Conservation (phyloP, 2,329 filamentous ascomycete genomes). For the Nothopassalora personata region DNA sequence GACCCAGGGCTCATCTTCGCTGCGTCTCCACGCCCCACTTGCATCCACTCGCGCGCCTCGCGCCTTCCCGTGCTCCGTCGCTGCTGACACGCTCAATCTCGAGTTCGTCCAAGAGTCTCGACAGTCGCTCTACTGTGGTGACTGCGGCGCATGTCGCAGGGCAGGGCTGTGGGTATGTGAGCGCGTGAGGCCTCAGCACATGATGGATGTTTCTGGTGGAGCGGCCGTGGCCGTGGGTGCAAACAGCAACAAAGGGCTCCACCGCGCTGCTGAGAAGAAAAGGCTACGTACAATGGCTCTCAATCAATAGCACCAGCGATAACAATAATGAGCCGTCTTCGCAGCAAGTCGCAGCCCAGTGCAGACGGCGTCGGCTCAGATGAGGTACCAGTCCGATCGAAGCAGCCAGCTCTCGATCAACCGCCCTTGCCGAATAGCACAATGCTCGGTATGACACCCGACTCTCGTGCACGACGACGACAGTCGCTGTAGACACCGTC, state of each 20-base stretch:
- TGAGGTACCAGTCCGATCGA: no score
- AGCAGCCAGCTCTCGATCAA: no score
- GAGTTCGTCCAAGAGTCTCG: neutral
- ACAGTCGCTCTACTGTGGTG: slow-evolving; percentile 5
- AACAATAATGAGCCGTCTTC: no score
- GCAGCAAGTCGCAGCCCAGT: no score
- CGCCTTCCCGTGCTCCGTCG: neutral
- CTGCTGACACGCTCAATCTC: neutral
- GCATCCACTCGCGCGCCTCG: neutral
- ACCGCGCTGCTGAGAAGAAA: no score
- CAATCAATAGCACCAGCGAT: no score
- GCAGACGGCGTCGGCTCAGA: no score
- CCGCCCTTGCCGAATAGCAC: no score
- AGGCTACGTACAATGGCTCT: no score
- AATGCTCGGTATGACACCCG: no score
- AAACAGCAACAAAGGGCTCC: neutral
- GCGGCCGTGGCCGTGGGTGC: neutral
- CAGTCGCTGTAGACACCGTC: no score
- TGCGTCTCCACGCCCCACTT: neutral
- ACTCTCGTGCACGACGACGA: no score
- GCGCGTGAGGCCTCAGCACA: neutral
- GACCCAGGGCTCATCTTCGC: slow-evolving; percentile 15
- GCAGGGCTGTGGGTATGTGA: neutral
- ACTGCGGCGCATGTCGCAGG: slow-evolving; percentile 3
- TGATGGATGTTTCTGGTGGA: neutral